Evolutionary conservation across 2,329 filamentous ascomycete species (phyloP).

Genomic region (Metarhizium rileyi): DNA sequence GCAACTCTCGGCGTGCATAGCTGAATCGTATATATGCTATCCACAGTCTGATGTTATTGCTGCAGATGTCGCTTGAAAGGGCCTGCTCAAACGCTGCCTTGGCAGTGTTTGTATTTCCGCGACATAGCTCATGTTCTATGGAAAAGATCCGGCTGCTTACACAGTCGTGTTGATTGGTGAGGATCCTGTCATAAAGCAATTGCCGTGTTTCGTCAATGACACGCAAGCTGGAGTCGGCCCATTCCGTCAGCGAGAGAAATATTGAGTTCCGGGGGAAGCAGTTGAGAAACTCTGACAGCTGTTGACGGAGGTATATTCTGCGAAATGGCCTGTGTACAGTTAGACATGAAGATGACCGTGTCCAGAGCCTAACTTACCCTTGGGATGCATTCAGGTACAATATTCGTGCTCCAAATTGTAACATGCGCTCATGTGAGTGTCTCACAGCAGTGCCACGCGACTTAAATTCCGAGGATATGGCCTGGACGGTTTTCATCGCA

Average conservation of each 20-base stretch:
- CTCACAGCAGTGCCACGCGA: slow-evolving; percentile 23
- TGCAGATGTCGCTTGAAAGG: slow-evolving; percentile 29
- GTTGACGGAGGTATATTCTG: slow-evolving; percentile 52
- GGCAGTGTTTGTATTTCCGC: slow-evolving; percentile 39
- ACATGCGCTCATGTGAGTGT: slow-evolving; percentile 48
- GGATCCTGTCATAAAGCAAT: slow-evolving; percentile 45
- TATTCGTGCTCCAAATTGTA: slow-evolving; percentile 59
- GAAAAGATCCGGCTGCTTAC: slow-evolving; percentile 37
- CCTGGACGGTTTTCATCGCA: slow-evolving; percentile 32
- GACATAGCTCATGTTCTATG: slow-evolving; percentile 38
- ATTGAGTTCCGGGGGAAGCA: slow-evolving; percentile 68
- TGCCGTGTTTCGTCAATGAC: slow-evolving; percentile 70
- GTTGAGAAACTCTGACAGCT: slow-evolving; percentile 49
- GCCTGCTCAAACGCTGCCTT: slow-evolving; percentile 44
- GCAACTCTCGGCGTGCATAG: slow-evolving; percentile 25
- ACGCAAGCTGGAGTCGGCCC: slow-evolving; percentile 61
- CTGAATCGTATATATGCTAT: slow-evolving; percentile 40
- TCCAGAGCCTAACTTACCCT: slow-evolving; percentile 29
- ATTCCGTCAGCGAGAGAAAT: slow-evolving; percentile 63
- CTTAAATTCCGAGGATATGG: slow-evolving; percentile 33
- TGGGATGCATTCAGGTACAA: slow-evolving; percentile 55
- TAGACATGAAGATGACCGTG: not conserved
- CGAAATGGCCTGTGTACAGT: slow-evolving; percentile 47
- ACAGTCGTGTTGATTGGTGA: slow-evolving; percentile 29
- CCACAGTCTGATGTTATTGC: slow-evolving; percentile 37